Conservation (phyloP, 257 asterid genomes). For the Plantago elongata region DNA sequence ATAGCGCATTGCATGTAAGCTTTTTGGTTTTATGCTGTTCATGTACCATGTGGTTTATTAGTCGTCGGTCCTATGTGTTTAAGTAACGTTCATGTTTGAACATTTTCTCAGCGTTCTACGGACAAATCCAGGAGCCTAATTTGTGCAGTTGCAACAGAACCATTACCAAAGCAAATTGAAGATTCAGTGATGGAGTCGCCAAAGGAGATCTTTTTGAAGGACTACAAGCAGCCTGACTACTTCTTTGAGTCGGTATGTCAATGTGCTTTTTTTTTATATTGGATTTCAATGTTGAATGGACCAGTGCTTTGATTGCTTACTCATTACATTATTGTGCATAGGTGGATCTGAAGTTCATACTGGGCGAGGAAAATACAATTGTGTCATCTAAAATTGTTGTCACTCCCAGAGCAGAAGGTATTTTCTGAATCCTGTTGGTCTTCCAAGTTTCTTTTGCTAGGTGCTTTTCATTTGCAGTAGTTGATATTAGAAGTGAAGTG, state of each 20-base stretch:
- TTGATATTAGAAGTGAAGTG: neutral
- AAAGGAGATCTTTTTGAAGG: slow-evolving; percentile 88
- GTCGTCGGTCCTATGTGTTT: slow-evolving; percentile 6
- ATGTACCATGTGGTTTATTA: slow-evolving; percentile 3
- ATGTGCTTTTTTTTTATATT: slow-evolving; percentile 3
- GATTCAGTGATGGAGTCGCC: slow-evolving; percentile 76
- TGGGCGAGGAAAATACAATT: slow-evolving; percentile 80
- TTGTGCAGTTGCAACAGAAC: slow-evolving; percentile 83
- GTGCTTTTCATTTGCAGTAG: neutral
- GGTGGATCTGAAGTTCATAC: slow-evolving; percentile 78
- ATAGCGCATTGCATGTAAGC: slow-evolving; percentile 49
- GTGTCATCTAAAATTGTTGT: slow-evolving; percentile 66
- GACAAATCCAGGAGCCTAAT: slow-evolving; percentile 45
- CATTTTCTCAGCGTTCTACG: slow-evolving; percentile 31
- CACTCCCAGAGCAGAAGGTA: slow-evolving; percentile 88
- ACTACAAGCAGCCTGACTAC: slow-evolving; percentile 87
- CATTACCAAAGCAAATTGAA: slow-evolving; percentile 50
- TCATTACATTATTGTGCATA: slow-evolving; percentile 16
- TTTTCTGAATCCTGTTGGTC: slow-evolving; percentile 10
- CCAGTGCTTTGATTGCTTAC: slow-evolving; percentile 2
- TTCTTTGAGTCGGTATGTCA: slow-evolving; percentile 64
- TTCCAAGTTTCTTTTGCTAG: neutral
- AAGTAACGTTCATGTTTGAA: neutral
- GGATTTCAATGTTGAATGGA: neutral
- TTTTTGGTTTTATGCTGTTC: slow-evolving; percentile 9